Evolutionary conservation across 352 stramenopile species (phyloP).

Genomic region (Blastocystis sp.): DNA sequence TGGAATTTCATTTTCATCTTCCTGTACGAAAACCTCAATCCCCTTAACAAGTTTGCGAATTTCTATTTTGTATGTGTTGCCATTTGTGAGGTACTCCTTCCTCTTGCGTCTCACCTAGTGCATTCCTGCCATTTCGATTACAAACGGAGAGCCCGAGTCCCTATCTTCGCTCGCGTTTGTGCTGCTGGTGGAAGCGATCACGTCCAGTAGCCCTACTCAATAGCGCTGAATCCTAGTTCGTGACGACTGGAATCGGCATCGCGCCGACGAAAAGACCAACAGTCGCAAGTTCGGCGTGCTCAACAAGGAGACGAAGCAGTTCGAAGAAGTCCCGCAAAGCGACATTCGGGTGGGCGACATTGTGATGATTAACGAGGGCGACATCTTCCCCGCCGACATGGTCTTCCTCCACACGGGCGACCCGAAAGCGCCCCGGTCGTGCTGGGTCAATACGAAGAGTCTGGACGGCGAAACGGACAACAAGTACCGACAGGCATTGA

Average conservation of each 20-base stretch:
- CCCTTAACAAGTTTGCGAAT: constrained; percentile 47
- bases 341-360: constrained; percentile 85
- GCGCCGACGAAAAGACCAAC: constrained; percentile 79
- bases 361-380: constrained; percentile 84
- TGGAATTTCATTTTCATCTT: constrained; percentile 85
- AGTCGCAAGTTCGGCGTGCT: constrained; percentile 73
- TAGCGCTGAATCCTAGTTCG: constrained; percentile 81
- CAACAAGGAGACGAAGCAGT: constrained; percentile 80
- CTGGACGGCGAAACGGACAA: constrained; percentile 91
- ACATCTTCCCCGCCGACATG: constrained; percentile 89
- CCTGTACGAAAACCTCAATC: constrained; percentile 79
- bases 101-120: constrained; percentile 77
- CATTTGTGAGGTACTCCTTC: constrained; percentile 17
- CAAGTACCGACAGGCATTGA: constrained; percentile 79
- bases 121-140: constrained; percentile 88
- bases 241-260: constrained; percentile 81
- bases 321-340: constrained; percentile 83
- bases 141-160: constrained; percentile 83
- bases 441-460: constrained; percentile 90
- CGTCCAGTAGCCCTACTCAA: constrained; percentile 76
- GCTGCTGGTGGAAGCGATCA: constrained; percentile 86
- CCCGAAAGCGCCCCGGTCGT: constrained; percentile 79
- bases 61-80: constrained; percentile 63
- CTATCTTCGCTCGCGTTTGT: constrained; percentile 87
- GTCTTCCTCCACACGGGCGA: constrained; percentile 86